Conservation (phyloP, 495 filamentous ascomycete genomes). For the Penicillium canariense region DNA sequence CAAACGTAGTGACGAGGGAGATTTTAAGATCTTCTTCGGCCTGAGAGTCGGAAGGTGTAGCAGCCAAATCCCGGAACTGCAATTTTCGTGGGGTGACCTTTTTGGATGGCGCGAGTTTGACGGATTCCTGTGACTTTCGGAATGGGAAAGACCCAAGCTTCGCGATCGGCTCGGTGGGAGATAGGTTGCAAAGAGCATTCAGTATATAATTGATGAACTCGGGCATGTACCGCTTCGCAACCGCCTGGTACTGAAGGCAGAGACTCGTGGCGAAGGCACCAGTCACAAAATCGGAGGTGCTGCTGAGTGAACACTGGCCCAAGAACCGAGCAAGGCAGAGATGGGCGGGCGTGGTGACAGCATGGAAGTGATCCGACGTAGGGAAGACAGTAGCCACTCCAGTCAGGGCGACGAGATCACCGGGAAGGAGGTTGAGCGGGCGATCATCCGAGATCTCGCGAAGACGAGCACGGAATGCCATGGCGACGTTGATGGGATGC, state of each 20-base stretch:
- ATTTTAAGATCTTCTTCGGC: conserved; percentile 52
- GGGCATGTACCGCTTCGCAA: conserved; percentile 82
- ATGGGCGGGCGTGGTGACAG: conserved; percentile 84
- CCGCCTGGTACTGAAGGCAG: conserved; percentile 71
- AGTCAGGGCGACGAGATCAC: conserved; percentile 78
- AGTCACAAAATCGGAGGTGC: conserved; percentile 60
- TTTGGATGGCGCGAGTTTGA: conserved; percentile 46
- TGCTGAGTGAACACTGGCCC: conserved; percentile 67
- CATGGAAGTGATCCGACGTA: conserved; percentile 94
- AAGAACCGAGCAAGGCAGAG: conserved; percentile 77
- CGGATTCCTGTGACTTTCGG: conserved; percentile 52
- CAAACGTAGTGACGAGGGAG: conserved; percentile 55
- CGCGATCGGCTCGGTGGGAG: conserved; percentile 47
- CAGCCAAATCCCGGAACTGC: conserved; percentile 55
- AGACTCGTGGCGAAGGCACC: conserved; percentile 80
- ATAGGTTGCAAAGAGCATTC: conserved; percentile 69
- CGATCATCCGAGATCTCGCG: conserved; percentile 59
- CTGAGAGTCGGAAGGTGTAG: conserved; percentile 17
- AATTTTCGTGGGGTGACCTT: conserved; percentile 31
- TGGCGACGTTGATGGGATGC: conserved; percentile 72
- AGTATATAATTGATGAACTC: conserved; percentile 80
- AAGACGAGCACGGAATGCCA: conserved; percentile 71
- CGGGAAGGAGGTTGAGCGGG: conserved; percentile 59
- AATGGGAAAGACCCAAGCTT: conserved; percentile 58
- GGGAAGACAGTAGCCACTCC: conserved; percentile 84